These are phyloP conservation scores for Nematocida sp. DNA, from an alignment of 371 early-diverging fungal species.

Conservation along the genomic window DNA sequence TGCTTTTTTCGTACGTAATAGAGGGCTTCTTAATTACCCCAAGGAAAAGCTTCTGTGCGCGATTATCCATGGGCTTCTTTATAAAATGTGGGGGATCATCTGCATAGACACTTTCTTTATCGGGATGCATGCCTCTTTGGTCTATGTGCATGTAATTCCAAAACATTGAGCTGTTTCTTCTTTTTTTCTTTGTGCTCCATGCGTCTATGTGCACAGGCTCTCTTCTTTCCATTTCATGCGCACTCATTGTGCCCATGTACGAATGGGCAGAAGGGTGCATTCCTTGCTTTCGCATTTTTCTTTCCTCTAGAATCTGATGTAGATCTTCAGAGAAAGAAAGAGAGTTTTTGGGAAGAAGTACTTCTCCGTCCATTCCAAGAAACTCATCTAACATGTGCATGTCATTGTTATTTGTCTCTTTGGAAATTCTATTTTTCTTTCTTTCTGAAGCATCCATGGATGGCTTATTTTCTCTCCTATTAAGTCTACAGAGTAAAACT, in stretches of 20 bases:
- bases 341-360: constrained; percentile 6
- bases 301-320: constrained; percentile 32
- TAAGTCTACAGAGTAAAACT: constrained; percentile 49
- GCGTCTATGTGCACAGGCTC: constrained; percentile 34
- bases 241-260: background rate
- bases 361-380: constrained; percentile 21
- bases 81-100: constrained; percentile 50
- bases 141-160: constrained; percentile 55
- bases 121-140: constrained; percentile 2
- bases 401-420: constrained; percentile 16
- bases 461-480: constrained; percentile 16
- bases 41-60: constrained; percentile 56
- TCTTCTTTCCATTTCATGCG: background rate
- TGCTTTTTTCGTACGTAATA: constrained; percentile 41
- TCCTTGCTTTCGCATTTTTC: constrained; percentile 26
- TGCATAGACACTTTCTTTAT: constrained; percentile 48
- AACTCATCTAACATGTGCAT: constrained; percentile 45
- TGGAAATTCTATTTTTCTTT: constrained; percentile 14
- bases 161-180: constrained; percentile 56
- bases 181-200: constrained; percentile 65
- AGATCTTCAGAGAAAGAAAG: constrained; percentile 21
- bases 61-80: constrained; percentile 35
- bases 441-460: constrained; percentile 29
- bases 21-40: constrained; percentile 47
- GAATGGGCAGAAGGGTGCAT: background rate